Evolutionary conservation across 768 basidiomycete species (phyloP).

Genomic region (Lyophyllum shimeji): DNA sequence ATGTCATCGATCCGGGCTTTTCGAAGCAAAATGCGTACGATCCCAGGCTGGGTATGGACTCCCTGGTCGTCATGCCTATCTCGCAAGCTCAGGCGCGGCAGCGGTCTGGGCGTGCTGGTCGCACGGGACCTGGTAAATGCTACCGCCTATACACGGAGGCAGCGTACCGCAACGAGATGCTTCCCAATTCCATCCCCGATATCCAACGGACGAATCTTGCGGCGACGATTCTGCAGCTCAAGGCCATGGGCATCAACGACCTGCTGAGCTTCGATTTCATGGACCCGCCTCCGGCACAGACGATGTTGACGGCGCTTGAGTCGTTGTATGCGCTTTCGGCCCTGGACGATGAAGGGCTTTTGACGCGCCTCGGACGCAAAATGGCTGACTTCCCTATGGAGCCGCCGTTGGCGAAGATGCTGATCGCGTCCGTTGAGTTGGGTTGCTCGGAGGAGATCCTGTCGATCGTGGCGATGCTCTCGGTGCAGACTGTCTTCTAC

Average conservation of each 20-base stretch:
- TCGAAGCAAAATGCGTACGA: slow-evolving; percentile 99
- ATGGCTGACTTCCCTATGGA: slow-evolving; percentile 99
- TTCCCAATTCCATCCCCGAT: slow-evolving; percentile 96
- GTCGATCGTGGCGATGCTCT: slow-evolving; percentile 96
- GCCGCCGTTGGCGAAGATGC: slow-evolving; percentile 93
- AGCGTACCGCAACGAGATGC: slow-evolving; percentile 98
- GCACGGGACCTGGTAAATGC: slow-evolving; percentile 97
- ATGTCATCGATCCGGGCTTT: slow-evolving; percentile 98
- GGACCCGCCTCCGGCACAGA: slow-evolving; percentile 97
- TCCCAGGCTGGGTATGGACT: slow-evolving; percentile 97
- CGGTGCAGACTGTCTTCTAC: slow-evolving; percentile 95
- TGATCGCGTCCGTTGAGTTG: slow-evolving; percentile 95
- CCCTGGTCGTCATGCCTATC: slow-evolving; percentile 96
- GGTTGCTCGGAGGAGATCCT: slow-evolving; percentile 98
- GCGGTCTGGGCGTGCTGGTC: slow-evolving; percentile 92
- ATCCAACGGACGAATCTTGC: slow-evolving; percentile 95
- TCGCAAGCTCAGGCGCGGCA: slow-evolving; percentile 98
- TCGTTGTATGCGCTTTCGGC: slow-evolving; percentile 94
- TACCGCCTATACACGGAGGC: slow-evolving; percentile 98
- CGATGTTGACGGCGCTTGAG: slow-evolving; percentile 95
- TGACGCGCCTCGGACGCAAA: slow-evolving; percentile 93
- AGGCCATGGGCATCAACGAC: slow-evolving; percentile 99
- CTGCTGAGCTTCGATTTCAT: slow-evolving; percentile 98
- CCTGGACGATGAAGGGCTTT: slow-evolving; percentile 92
- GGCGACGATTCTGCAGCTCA: slow-evolving; percentile 89